Percentiles rank a stretch among this genome's conserved stretches.
Conservation (phyloP, 1,284 basidiomycete species). For the Puccinia polysora region DNA sequence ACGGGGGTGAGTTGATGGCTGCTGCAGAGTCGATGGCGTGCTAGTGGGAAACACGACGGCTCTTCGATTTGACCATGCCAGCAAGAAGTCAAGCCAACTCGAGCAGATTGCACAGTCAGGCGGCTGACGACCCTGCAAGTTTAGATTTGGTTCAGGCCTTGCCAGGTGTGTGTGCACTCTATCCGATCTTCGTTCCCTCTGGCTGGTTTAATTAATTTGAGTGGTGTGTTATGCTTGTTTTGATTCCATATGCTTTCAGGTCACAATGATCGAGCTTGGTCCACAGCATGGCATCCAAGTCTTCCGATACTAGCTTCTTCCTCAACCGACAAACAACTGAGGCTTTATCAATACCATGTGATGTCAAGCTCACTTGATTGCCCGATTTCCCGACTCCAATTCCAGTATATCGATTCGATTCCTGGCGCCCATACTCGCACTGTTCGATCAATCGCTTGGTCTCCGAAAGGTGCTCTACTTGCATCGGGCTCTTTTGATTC, state of each 20-base stretch:
- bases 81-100: no score
- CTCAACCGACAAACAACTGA: constrained; percentile 49
- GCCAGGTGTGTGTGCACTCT: constrained; percentile 8
- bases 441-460: constrained; percentile 83
- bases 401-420: constrained; percentile 49
- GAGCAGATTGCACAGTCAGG: no score
- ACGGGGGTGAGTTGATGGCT: no score
- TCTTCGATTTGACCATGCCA: no score
- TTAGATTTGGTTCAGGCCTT: constrained; percentile 19
- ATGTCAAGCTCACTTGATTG: constrained; percentile 46
- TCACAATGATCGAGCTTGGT: constrained; percentile 41
- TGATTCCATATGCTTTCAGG: neutral
- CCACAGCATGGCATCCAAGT: constrained; percentile 34
- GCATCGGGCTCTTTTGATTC: constrained; percentile 94
- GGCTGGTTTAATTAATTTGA: neutral
- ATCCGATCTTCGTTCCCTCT: neutral
- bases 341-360: constrained; percentile 45
- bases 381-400: constrained; percentile 47
- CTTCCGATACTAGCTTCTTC: constrained; percentile 31
- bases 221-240: constrained; percentile 8
- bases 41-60: no score
- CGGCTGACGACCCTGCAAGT: neutral
- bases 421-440: constrained; percentile 81
- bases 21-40: no score
- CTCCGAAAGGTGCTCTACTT: constrained; percentile 79